A percentile compares a stretch with the other conserved stretches of the same genome.
Evolutionary conservation across 345 rosid species (phyloP).

Genomic region (Sapria himalayana): DNA sequence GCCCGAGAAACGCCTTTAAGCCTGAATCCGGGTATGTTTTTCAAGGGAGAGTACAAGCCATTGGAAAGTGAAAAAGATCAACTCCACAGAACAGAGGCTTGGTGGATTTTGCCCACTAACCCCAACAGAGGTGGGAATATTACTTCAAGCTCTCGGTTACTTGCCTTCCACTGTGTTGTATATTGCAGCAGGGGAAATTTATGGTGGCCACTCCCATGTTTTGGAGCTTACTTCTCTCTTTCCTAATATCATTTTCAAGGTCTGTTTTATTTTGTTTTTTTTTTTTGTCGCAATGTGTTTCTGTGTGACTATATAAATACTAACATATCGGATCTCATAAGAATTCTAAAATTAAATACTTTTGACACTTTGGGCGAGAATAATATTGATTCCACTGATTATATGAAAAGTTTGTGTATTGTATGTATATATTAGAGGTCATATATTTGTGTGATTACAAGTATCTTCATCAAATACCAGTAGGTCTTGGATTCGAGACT

Average conservation of each 20-base stretch:
- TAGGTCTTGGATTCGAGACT: no score
- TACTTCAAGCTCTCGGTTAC: slow-evolving; percentile 75
- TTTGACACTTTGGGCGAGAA: no score
- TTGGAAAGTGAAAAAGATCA: slow-evolving; percentile 82
- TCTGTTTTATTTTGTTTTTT: slow-evolving; percentile 12
- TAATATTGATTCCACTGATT: no score
- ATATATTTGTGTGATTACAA: no score
- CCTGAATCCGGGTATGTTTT: no score
- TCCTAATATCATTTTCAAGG: slow-evolving; percentile 74
- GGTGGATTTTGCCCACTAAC: slow-evolving; percentile 81
- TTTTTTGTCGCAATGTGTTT: background rate
- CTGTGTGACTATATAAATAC: no score
- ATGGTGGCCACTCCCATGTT: slow-evolving; percentile 59
- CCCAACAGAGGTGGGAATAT: slow-evolving; percentile 77
- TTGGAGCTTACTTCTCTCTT: slow-evolving; percentile 41
- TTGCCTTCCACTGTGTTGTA: slow-evolving; percentile 47
- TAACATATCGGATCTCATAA: no score
- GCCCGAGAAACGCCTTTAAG: no score
- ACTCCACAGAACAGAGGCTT: slow-evolving; percentile 66
- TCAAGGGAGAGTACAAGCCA: slow-evolving; percentile 65
- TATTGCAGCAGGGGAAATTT: slow-evolving; percentile 80
- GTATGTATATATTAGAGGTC: no score
- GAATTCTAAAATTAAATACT: no score
- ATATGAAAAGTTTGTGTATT: no score
- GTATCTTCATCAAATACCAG: no score